phyloP scores from a whole-genome alignment of 83 land plant genomes.

The Picea abies region DNA sequence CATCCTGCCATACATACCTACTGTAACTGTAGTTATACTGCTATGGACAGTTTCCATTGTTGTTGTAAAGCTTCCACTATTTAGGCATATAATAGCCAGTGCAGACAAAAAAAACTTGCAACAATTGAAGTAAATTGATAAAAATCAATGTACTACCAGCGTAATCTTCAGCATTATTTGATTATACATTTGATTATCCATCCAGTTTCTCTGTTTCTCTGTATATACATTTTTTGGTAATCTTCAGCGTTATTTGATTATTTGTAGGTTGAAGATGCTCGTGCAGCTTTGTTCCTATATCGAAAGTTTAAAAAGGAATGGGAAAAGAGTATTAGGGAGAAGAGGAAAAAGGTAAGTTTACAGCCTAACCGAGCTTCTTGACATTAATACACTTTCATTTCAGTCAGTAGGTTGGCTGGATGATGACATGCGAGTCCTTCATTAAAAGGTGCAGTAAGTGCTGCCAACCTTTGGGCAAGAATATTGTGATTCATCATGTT shows the following conservation, averaged over 20 bases:
- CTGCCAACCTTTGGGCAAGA: neutral
- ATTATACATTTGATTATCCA: neutral
- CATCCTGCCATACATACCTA: no score
- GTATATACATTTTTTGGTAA: neutral
- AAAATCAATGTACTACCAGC: no score
- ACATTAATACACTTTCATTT: neutral
- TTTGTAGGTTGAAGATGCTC: slow-evolving; percentile 72
- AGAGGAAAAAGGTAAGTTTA: neutral
- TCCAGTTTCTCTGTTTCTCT: neutral
- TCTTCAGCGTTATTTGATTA: neutral
- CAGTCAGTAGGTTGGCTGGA: neutral
- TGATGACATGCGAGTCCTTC: neutral
- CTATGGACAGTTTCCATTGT: neutral
- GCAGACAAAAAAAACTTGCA: no score
- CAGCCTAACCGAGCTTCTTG: neutral
- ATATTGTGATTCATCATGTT: neutral
- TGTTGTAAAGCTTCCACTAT: neutral
- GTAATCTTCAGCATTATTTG: neutral
- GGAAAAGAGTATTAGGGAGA: slow-evolving; percentile 54
- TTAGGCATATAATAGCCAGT: no score
- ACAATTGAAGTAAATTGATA: no score
- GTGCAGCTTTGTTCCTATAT: slow-evolving; percentile 70
- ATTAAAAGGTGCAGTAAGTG: neutral
- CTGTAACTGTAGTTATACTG: neutral
- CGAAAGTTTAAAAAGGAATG: slow-evolving; percentile 57